These are phyloP conservation scores for Alternaria triticina DNA, from an alignment of 2,329 filamentous ascomycete genomes.

Conservation along the genomic window DNA sequence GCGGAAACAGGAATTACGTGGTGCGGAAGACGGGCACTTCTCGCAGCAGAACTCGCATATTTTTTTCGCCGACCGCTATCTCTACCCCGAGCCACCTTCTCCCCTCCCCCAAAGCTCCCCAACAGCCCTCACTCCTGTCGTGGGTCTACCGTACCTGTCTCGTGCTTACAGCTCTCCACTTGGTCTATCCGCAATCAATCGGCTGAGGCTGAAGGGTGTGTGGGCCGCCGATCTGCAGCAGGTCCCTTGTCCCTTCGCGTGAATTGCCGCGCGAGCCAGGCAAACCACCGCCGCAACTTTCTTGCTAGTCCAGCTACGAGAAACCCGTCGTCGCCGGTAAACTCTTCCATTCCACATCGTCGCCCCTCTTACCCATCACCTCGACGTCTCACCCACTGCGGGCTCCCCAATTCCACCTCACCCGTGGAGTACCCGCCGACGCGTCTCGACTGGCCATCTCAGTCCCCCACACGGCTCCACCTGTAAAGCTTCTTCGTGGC, in stretches of 20 bases:
- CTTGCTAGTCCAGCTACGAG: constrained; percentile 20
- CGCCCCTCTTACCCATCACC: constrained; percentile 12
- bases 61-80: constrained; percentile 33
- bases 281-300: constrained; percentile 29
- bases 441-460: constrained; percentile 30
- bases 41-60: constrained; percentile 27
- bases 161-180: constrained; percentile 43
- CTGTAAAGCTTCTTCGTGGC: constrained; percentile 38
- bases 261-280: constrained; percentile 40
- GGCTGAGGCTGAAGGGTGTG: constrained; percentile 46
- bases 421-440: constrained; percentile 28
- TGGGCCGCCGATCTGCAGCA: constrained; percentile 46
- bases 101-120: constrained; percentile 25
- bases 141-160: constrained; percentile 41
- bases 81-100: constrained; percentile 17
- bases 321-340: constrained; percentile 20
- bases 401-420: constrained; percentile 25
- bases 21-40: constrained; percentile 34
- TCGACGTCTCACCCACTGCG: constrained; percentile 22
- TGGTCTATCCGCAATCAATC: constrained; percentile 42
- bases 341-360: constrained; percentile 23
- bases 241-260: constrained; percentile 43
- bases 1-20: constrained; percentile 28
- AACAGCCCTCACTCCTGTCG: constrained; percentile 24
- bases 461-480: constrained; percentile 45